Conservation (phyloP, 257 asterid genomes). For the Solanum arcanum region DNA sequence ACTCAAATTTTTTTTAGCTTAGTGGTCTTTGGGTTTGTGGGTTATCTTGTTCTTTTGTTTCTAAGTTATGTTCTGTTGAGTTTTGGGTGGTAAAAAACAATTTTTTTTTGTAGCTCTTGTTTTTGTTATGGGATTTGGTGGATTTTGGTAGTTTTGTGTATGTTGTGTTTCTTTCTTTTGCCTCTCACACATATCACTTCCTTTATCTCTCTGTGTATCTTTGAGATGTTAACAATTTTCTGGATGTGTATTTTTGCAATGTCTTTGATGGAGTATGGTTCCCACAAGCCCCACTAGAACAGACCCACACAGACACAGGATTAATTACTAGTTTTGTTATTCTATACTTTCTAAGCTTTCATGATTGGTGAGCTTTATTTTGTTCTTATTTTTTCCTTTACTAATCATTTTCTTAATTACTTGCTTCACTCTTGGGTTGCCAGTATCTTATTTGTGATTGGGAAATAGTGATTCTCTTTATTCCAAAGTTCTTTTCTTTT, state of each 20-base stretch:
- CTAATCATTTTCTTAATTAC: conserved; percentile 7
- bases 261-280: not conserved
- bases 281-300: not conserved
- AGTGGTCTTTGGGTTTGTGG: not conserved
- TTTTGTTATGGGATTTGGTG: not conserved
- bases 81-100: not conserved
- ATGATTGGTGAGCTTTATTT: conserved; percentile 1
- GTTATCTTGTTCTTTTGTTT: not conserved
- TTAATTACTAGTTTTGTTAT: not conserved
- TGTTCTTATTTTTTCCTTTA: not conserved
- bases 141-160: not conserved
- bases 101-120: not conserved
- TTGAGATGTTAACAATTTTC: not conserved
- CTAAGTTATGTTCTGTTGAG: not conserved
- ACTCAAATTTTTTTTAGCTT: not conserved
- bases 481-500: conserved; percentile 1
- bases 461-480: conserved; percentile 25
- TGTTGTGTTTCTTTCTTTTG: not conserved
- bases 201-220: not conserved
- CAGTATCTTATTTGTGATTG: conserved; percentile 31
- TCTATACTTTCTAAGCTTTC: not conserved
- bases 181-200: not conserved
- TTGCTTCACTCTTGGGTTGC: conserved; percentile 21
- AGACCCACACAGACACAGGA: not conserved
- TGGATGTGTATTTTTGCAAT: not conserved